phyloP scores from a whole-genome alignment of 2,329 filamentous ascomycete species.

The Colletotrichum siamense region DNA sequence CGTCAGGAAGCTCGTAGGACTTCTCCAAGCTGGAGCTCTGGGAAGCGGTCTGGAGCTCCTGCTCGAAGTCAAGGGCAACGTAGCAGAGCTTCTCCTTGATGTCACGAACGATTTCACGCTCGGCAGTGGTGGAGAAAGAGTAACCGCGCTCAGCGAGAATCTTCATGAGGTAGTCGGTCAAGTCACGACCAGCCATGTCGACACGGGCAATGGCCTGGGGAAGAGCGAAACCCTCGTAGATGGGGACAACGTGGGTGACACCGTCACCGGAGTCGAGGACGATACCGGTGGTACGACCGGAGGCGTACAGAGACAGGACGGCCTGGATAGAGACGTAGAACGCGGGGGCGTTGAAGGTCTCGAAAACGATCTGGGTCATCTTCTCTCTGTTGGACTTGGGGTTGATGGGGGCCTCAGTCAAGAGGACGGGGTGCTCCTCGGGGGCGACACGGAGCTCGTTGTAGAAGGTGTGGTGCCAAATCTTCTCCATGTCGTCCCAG shows the following conservation, averaged over 20 bases:
- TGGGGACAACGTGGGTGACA: constrained; percentile 99
- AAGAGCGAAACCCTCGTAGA: constrained; percentile 99
- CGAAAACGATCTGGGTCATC: constrained; percentile 99
- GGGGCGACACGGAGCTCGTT: constrained; percentile 99
- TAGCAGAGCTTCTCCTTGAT: constrained; percentile 99
- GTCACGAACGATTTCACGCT: constrained; percentile 99
- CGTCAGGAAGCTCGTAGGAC: constrained; percentile 99
- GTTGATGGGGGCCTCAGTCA: constrained; percentile 99
- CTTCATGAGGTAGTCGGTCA: constrained; percentile 99
- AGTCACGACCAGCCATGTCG: constrained; percentile 99
- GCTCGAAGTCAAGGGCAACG: constrained; percentile 99
- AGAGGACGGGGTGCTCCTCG: constrained; percentile 99
- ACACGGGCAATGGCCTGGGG: constrained; percentile 99
- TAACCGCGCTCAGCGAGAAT: constrained; percentile 99
- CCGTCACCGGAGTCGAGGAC: constrained; percentile 99
- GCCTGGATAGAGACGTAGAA: constrained; percentile 99
- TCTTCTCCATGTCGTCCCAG: constrained; percentile 99
- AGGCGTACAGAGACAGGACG: constrained; percentile 98
- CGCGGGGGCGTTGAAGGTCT: constrained; percentile 99
- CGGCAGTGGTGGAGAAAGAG: constrained; percentile 99
- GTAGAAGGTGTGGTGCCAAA: constrained; percentile 99
- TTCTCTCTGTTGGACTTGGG: constrained; percentile 99
- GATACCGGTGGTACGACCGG: constrained; percentile 99
- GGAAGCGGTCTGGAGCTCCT: constrained; percentile 99
- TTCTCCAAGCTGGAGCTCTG: constrained; percentile 99